These are phyloP conservation scores for Talaromyces sp. DNA, from an alignment of 2,329 filamentous ascomycete genomes.

Conservation along the genomic window DNA sequence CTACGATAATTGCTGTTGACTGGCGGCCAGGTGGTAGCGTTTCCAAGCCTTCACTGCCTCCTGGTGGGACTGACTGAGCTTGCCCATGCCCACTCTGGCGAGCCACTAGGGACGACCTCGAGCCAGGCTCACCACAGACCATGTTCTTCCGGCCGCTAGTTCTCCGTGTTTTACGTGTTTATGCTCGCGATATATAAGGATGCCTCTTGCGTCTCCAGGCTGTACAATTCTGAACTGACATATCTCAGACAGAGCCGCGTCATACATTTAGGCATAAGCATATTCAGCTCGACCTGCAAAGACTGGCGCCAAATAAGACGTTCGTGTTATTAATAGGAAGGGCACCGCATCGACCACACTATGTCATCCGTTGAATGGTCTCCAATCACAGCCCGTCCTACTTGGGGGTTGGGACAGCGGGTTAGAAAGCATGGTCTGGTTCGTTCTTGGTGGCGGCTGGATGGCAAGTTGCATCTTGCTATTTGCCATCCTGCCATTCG, in stretches of 20 bases:
- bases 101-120: constrained; percentile 6
- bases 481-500: background rate
- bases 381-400: constrained; percentile 10
- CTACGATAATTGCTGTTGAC: background rate
- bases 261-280: constrained; percentile 8
- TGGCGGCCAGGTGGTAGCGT: background rate
- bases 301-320: background rate
- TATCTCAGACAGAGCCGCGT: constrained; percentile 12
- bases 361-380: constrained; percentile 2
- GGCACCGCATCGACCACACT: constrained; percentile 1
- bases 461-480: background rate
- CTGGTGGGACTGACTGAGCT: constrained; percentile 7
- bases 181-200: background rate
- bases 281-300: background rate
- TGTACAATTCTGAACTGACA: background rate
- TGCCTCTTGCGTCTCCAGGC: background rate
- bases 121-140: constrained; percentile 1
- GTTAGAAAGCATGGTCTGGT: constrained; percentile 1
- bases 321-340: constrained; percentile 1
- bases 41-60: constrained; percentile 4
- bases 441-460: background rate
- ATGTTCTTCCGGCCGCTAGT: background rate
- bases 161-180: background rate
- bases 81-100: constrained; percentile 2
- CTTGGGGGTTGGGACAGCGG: constrained; percentile 4